Evolutionary conservation across 169 alveolate genomes (phyloP).

Genomic region (Perkinsus olseni): DNA sequence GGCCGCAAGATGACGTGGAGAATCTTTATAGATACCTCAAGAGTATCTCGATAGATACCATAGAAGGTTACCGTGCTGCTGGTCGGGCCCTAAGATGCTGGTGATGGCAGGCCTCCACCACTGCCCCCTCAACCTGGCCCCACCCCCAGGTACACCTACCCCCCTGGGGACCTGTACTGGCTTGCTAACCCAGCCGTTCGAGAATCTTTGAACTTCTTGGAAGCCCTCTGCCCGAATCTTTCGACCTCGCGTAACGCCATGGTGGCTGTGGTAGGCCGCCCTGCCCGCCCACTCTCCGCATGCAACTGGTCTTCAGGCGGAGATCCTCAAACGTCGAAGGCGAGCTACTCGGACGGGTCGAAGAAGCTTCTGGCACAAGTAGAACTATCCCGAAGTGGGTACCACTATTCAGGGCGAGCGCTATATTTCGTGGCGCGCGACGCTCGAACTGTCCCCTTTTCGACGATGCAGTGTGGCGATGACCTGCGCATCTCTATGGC

Average conservation of each 20-base stretch:
- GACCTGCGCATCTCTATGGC: neutral
- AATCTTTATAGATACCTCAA: neutral
- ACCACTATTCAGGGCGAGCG: neutral
- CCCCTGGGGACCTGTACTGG: neutral
- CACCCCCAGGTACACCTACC: neutral
- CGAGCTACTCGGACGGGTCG: neutral
- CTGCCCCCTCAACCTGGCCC: too few relatives aligned
- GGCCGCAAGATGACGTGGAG: neutral
- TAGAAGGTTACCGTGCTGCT: neutral
- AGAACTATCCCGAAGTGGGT: too few relatives aligned
- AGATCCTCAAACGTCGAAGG: neutral
- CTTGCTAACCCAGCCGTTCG: neutral
- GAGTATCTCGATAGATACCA: neutral
- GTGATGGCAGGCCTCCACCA: neutral
- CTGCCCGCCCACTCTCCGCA: neutral
- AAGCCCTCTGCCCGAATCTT: constrained; percentile 4
- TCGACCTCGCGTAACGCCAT: neutral
- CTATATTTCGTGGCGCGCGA: neutral
- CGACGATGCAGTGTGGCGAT: neutral
- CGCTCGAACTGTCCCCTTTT: neutral
- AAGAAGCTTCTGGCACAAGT: neutral
- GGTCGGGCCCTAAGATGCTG: neutral
- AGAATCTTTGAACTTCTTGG: neutral
- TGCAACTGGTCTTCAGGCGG: neutral
- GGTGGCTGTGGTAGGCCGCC: neutral